Percentiles rank a stretch among this genome's conserved stretches.
phyloP scores from a whole-genome alignment of 257 asterid species.

The Solanum piurae region DNA sequence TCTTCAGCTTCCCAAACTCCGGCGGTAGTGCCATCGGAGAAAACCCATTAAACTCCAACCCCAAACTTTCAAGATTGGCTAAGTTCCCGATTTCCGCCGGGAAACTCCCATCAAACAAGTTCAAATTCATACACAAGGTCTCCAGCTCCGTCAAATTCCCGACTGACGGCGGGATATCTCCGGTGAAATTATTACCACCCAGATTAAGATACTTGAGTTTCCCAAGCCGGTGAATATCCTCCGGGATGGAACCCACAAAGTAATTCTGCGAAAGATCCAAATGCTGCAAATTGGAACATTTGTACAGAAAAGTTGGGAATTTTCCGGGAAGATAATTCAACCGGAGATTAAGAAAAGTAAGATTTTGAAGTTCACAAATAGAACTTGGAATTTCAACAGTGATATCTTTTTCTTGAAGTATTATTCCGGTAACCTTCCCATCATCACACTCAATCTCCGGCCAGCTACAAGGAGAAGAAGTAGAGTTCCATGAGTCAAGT shows the following conservation, averaged over 20 bases:
- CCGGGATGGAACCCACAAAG: constrained; percentile 51
- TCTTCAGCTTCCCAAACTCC: constrained; percentile 46
- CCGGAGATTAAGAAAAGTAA: constrained; percentile 36
- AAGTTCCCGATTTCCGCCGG: constrained; percentile 61
- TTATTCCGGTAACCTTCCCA: constrained; percentile 34
- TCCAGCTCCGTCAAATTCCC: constrained; percentile 44
- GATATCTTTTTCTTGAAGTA: constrained; percentile 15
- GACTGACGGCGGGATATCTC: constrained; percentile 57
- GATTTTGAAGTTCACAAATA: constrained; percentile 39
- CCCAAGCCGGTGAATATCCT: constrained; percentile 29
- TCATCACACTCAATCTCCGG: constrained; percentile 20
- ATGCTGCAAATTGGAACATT: constrained; percentile 38
- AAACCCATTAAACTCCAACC: constrained; percentile 46
- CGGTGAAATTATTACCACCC: constrained; percentile 62
- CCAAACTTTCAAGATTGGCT: constrained; percentile 41
- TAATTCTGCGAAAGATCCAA: constrained; percentile 58
- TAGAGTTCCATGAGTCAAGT: constrained; percentile 8
- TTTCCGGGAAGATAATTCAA: constrained; percentile 28
- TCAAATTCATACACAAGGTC: constrained; percentile 21
- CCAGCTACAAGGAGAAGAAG: constrained; percentile 30
- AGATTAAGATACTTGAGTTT: constrained; percentile 41
- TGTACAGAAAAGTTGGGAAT: constrained; percentile 41
- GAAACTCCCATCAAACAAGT: constrained; percentile 53
- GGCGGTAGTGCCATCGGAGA: constrained; percentile 41
- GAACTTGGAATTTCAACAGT: constrained; percentile 28